Percentiles rank a stretch among this genome's conserved stretches.
Conservation (phyloP, 768 basidiomycete genomes). For the Imleria badia region DNA sequence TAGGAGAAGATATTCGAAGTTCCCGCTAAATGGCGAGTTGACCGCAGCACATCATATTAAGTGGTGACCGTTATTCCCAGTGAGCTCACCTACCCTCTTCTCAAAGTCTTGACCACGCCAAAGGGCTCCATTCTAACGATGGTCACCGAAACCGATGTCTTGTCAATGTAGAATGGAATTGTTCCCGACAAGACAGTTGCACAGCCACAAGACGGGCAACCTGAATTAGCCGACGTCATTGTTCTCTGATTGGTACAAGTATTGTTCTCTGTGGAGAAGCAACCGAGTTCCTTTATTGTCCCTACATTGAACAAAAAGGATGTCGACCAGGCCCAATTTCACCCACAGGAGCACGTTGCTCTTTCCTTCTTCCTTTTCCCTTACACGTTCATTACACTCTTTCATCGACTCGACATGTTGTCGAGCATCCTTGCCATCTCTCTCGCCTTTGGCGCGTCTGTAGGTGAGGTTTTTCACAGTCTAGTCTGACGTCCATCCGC, state of each 20-base stretch:
- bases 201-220: constrained; percentile 14
- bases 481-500: neutral
- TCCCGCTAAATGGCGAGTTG: neutral
- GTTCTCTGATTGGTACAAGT: constrained; percentile 10
- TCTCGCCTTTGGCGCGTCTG: constrained; percentile 38
- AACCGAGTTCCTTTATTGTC: constrained; percentile 28
- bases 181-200: neutral
- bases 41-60: too few relatives aligned
- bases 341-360: constrained; percentile 21
- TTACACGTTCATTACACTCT: constrained; percentile 20
- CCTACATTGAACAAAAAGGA: constrained; percentile 28
- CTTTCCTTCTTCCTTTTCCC: constrained; percentile 19
- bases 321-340: constrained; percentile 10
- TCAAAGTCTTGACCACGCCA: neutral
- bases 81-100: neutral
- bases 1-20: neutral
- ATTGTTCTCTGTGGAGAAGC: constrained; percentile 28
- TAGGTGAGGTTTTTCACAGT: constrained; percentile 31
- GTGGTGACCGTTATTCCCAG: neutral
- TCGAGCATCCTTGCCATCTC: constrained; percentile 38
- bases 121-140: neutral
- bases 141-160: neutral
- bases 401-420: constrained; percentile 37
- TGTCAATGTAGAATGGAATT: neutral
- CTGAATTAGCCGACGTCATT: constrained; percentile 28